Evolutionary conservation across 2,329 filamentous ascomycete genomes (phyloP), one percentile per base, ranked within the genome.

Genomic region (Hymenoscyphus repandus): DNA sequence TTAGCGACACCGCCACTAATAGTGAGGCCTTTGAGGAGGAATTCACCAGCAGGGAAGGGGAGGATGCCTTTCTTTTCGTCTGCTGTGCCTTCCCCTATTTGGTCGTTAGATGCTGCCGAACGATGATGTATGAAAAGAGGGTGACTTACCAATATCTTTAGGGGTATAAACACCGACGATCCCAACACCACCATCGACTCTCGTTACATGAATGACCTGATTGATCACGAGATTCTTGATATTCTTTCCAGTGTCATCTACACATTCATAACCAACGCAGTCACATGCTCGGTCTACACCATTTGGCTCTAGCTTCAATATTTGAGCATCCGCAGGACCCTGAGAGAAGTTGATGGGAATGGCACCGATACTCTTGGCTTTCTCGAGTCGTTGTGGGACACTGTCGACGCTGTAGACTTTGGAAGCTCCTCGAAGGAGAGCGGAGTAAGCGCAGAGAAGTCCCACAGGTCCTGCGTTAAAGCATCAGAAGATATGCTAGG

Each of bases 261-360:
- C 49, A 9, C 50, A 55, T 44, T 63, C 52, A 33, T 55, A 62
- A 2, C 63, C 63, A 18, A 63, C 57, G 12, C 59, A 62, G 44
- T 65, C 62, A 4, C 60, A 54, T 6, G 51, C 38, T 43, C 63
- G 51, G 30, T 57, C 53, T 22, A 64, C 62, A 6, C 58, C 62
- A 38, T 58, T 52, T 3, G 51, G 49, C 38, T 62, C 55, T 10
- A 49, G 30, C 20, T 45, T 48, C 6, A 68, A 38, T 33, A 69
- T 68, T 48, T 68, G 62, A 3, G 54, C 56, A 2, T 63, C 66
- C 1, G 65, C 58, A 30, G 68, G 61, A 5, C 45, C 42, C 2
- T 52, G 34, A 1, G 39, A 56, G 53, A 69, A 68, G 48, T 68
- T 59, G 54, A 69, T 68, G 0, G 67, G 66, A 15, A 68, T 64